These are phyloP conservation scores for Fusarium chaquense DNA, from an alignment of 2,329 filamentous ascomycete species.

Conservation along the genomic window DNA sequence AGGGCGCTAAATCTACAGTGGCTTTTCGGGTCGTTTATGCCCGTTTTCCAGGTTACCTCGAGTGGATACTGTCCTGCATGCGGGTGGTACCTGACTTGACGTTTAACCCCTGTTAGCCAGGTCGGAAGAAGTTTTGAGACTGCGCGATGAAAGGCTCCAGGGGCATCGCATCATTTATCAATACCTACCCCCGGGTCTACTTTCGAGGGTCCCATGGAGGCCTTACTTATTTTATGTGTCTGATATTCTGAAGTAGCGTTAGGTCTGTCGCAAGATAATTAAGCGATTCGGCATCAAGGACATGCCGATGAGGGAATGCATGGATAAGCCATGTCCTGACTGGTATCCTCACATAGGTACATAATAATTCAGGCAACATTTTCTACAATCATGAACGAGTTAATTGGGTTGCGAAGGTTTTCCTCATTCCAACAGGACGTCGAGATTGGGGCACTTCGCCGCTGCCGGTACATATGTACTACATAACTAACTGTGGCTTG, in stretches of 20 bases:
- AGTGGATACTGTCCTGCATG: constrained; percentile 36
- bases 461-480: constrained; percentile 31
- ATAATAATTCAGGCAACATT: background rate
- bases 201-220: constrained; percentile 8
- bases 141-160: constrained; percentile 6
- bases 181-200: constrained; percentile 9
- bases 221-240: constrained; percentile 10
- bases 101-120: constrained; percentile 19
- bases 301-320: constrained; percentile 5
- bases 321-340: constrained; percentile 1
- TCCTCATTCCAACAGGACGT: constrained; percentile 38
- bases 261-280: constrained; percentile 9
- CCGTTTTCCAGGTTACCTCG: constrained; percentile 32
- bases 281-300: constrained; percentile 23
- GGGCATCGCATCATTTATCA: constrained; percentile 22
- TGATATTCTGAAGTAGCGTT: constrained; percentile 6
- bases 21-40: constrained; percentile 33
- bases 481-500: constrained; percentile 27
- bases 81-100: constrained; percentile 37
- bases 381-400: constrained; percentile 3
- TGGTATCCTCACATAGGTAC: background rate
- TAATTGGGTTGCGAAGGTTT: background rate
- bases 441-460: constrained; percentile 38
- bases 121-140: constrained; percentile 28
- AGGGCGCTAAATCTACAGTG: constrained; percentile 40